Conservation (phyloP, 2,329 filamentous ascomycete species). For the Aphanocladium album region DNA sequence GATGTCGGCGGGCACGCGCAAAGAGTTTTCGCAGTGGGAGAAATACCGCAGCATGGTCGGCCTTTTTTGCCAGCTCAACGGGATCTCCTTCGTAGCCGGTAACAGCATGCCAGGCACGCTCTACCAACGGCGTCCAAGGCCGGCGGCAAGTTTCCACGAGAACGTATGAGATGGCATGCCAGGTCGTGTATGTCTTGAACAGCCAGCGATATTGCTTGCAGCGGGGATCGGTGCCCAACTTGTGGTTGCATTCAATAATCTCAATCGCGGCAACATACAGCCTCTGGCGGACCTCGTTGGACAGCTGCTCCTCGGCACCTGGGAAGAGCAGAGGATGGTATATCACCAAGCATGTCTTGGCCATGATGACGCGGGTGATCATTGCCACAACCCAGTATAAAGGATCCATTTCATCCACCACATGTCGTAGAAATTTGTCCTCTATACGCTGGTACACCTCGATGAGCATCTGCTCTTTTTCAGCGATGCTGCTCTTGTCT, state of each 20-base stretch:
- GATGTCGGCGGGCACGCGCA: conserved; percentile 46
- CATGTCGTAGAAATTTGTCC: conserved; percentile 48
- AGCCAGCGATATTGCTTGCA: conserved; percentile 45
- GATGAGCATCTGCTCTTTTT: conserved; percentile 43
- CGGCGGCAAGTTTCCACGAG: conserved; percentile 42
- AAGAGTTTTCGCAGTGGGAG: conserved; percentile 51
- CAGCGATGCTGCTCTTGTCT: conserved; percentile 26
- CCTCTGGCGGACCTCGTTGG: conserved; percentile 59
- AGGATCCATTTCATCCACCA: conserved; percentile 42
- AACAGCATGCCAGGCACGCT: conserved; percentile 46
- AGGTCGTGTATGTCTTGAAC: conserved; percentile 46
- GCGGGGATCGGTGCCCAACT: conserved; percentile 56
- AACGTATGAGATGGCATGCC: conserved; percentile 46
- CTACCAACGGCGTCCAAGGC: conserved; percentile 45
- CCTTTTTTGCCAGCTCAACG: conserved; percentile 39
- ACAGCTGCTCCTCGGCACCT: conserved; percentile 50
- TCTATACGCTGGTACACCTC: conserved; percentile 50
- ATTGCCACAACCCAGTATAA: conserved; percentile 66
- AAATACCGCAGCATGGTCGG: conserved; percentile 45
- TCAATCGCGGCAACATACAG: conserved; percentile 69
- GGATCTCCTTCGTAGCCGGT: conserved; percentile 35
- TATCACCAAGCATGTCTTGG: conserved; percentile 72
- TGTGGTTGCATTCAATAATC: conserved; percentile 63
- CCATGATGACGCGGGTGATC: conserved; percentile 65
- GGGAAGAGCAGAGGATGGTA: conserved; percentile 68